Base-by-base conservation (phyloP, 768 basidiomycete genomes). In the Podaxis sp. region DNA sequence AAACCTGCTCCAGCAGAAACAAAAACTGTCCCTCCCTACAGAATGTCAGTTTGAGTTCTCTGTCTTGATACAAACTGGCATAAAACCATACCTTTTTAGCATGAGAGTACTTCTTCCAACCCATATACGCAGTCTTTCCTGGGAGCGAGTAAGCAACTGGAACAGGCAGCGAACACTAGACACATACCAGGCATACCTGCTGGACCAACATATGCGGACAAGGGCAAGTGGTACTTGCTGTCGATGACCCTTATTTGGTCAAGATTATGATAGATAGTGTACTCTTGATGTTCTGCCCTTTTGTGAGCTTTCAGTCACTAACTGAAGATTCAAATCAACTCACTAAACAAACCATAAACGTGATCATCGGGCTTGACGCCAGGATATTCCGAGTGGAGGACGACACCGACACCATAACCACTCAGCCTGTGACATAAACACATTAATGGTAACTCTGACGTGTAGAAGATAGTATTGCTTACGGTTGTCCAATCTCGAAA, bases 141-240 rank as follows among this genome's bases (percentile, higher is more conserved):
- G 65, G 59, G 26, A 51, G n/a, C 33, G 2, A 22, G n/a, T 33
- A 33, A 54, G 28, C 13, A 36, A 22, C 8, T 33, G 2, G 24
- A 33, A 37, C 30, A 10, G 2, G 8, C 24, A 30, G 36, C 17
- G 0, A 8, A 46, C 40, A 6, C 12, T 10, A 51, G 37, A 41
- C 3, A 40, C 28, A 11, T 24, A 67, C 68, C 66, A 48, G 67
- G 56, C 66, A 68, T 80, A 15, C 81, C 80, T 1, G 73, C 70
- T 0, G 75, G 73, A 3, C 82, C 80, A 41, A 81, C 66, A 64
- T 73, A 79, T 3, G 63, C 66, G 0, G 73, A 72, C 79, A 78
- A 82, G 7, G 81, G 78, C 5, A 82, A 64, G 17, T 74, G 73
- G 38, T 78, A 69, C 56, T 74, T 66, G 65, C 80, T 78, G 33